These are phyloP conservation scores for Coemansia sp. DNA, from an alignment of 371 early-diverging fungal genomes.

Conservation along the genomic window DNA sequence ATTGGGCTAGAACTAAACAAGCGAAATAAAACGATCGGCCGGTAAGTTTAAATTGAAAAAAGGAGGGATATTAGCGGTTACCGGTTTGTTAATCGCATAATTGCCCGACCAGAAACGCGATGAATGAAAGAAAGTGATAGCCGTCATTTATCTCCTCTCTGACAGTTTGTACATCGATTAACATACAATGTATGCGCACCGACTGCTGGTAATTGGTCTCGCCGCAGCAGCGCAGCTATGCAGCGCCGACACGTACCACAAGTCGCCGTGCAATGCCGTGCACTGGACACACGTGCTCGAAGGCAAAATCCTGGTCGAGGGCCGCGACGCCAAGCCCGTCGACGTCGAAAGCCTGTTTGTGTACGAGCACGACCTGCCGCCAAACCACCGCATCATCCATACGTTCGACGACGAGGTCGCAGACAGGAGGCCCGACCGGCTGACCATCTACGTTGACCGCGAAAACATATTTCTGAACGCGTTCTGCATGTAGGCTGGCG, in stretches of 20 bases:
- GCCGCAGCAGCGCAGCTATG: conserved; percentile 1
- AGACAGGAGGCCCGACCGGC: conserved; percentile 24
- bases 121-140: no score
- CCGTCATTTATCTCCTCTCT: no score
- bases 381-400: conserved; percentile 41
- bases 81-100: no score
- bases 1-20: no score
- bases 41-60: no score
- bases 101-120: no score
- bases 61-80: no score
- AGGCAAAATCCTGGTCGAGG: conserved; percentile 26
- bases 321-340: conserved; percentile 24
- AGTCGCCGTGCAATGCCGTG: conserved; percentile 37
- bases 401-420: conserved; percentile 26
- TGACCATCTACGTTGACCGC: conserved; percentile 43
- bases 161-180: no score
- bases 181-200: no score
- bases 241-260: conserved; percentile 27
- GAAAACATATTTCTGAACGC: conserved; percentile 42
- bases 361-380: conserved; percentile 35
- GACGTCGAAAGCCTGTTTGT: conserved; percentile 22
- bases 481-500: conserved; percentile 30
- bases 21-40: no score
- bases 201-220: background rate
- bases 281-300: conserved; percentile 45